Base-by-base conservation (phyloP, 805 yeast genomes). In the Torulaspora quercuum region DNA sequence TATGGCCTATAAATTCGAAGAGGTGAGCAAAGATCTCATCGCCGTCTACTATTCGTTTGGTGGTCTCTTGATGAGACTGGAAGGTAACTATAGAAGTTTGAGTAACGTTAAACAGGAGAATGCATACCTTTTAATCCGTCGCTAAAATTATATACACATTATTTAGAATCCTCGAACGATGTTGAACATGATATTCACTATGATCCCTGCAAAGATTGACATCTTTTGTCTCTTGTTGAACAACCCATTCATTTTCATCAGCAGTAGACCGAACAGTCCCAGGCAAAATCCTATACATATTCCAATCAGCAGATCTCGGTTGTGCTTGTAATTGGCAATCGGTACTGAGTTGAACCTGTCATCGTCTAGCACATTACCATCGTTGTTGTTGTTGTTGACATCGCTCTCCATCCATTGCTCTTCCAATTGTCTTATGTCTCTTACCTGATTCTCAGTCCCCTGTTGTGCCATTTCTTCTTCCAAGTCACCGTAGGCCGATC, bases 1-100 rank as follows among this genome's bases (percentile, higher is more conserved):
- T 37, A 88, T 95, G 5, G 95, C 92, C 29, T 92, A 92, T 71
- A 89, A 90, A 63, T 92, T 92, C 58, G 96, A 90, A 61, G 98
- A 92, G 66, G 76, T 81, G 45, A 53, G 52, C 26, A 61, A 65
- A 41, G 85, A 80, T 55, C 69, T 69, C 48, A 82, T 87, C 64
- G 80, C 94, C 13, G 95, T 90, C 15, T 92, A 87, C 59, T 85
- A 87, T 40, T 90, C 97, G 3, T 92, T 89, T 61, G 98, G 98
- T 39, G 98, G 98, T 4, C 73, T 92, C 52, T 72, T 92, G 52
- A 75, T 90, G 78, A 82, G 97, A 56, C 70, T 92, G 47, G 97
- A 92, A 67, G 98, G 98, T 51, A 85, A 86, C 39, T 92, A 89
- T 68, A 79, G 97, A 63, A 81, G 83, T 30, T 76, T 92, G 56